phyloP scores from a whole-genome alignment of 176 grass and related monocot genomes.

The Phoenix dactylifera region DNA sequence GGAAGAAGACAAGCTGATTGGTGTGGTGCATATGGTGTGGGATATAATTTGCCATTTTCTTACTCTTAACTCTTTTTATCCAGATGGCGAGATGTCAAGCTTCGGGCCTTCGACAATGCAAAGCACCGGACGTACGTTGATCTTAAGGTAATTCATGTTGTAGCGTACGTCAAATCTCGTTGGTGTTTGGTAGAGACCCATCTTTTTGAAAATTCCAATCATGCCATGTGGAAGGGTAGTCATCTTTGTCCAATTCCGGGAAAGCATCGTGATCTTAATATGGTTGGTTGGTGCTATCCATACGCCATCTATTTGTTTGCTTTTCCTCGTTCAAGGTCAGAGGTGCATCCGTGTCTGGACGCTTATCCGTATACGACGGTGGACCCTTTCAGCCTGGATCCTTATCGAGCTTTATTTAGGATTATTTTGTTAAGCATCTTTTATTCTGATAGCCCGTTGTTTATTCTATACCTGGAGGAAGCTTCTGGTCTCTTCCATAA shows the following conservation, averaged over 20 bases:
- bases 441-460: no score
- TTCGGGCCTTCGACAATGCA: constrained; percentile 86
- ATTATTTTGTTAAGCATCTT: no score
- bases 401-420: no score
- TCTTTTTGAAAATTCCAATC: constrained; percentile 11
- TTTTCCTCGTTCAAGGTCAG: no score
- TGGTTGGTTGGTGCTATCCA: no score
- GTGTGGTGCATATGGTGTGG: no score
- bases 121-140: constrained; percentile 94
- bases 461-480: constrained; percentile 22
- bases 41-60: background rate
- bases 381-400: no score
- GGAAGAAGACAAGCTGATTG: no score
- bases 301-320: no score
- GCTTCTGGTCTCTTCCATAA: constrained; percentile 28
- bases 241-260: background rate
- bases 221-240: constrained; percentile 23
- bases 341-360: no score
- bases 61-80: constrained; percentile 7
- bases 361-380: no score
- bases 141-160: constrained; percentile 70
- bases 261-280: no score
- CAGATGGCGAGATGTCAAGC: constrained; percentile 98
- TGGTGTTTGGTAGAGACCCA: background rate
- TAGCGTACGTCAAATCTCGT: background rate